Evolutionary conservation across 768 basidiomycete species (phyloP).

Genomic region (Boletus tomentosulus): DNA sequence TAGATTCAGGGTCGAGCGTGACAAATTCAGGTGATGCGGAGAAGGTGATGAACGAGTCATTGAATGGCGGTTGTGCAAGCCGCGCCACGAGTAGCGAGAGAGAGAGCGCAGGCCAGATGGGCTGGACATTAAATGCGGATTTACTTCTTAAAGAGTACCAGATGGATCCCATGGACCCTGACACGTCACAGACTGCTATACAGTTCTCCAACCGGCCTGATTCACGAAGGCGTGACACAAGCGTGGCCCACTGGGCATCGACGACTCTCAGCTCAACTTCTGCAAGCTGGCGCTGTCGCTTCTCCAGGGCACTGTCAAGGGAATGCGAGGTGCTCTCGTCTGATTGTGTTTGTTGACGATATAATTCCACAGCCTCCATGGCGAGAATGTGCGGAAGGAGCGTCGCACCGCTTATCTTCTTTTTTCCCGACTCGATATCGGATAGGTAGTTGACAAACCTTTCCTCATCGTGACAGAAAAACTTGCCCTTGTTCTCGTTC

Average conservation of each 20-base stretch:
- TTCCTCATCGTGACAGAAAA: slow-evolving; percentile 53
- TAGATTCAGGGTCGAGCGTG: slow-evolving; percentile 39
- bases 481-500: slow-evolving; percentile 50
- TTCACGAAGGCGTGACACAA: slow-evolving; percentile 50
- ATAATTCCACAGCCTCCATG: slow-evolving; percentile 29
- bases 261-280: slow-evolving; percentile 42
- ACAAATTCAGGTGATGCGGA: slow-evolving; percentile 48
- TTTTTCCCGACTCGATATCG: slow-evolving; percentile 52
- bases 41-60: slow-evolving; percentile 67
- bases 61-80: slow-evolving; percentile 61
- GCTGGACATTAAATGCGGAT: slow-evolving; percentile 25
- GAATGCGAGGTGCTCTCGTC: neutral
- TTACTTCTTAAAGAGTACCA: neutral
- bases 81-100: slow-evolving; percentile 64
- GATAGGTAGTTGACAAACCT: slow-evolving; percentile 57
- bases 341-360: neutral
- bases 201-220: slow-evolving; percentile 55
- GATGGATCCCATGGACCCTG: slow-evolving; percentile 61
- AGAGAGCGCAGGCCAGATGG: slow-evolving; percentile 60
- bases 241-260: slow-evolving; percentile 64
- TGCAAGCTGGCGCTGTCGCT: slow-evolving; percentile 29
- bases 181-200: slow-evolving; percentile 70
- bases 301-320: slow-evolving; percentile 13
- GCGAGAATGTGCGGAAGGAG: slow-evolving; percentile 63
- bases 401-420: slow-evolving; percentile 60